phyloP scores from a whole-genome alignment of 1,284 basidiomycete species.

The Ustilago xerochloae region DNA sequence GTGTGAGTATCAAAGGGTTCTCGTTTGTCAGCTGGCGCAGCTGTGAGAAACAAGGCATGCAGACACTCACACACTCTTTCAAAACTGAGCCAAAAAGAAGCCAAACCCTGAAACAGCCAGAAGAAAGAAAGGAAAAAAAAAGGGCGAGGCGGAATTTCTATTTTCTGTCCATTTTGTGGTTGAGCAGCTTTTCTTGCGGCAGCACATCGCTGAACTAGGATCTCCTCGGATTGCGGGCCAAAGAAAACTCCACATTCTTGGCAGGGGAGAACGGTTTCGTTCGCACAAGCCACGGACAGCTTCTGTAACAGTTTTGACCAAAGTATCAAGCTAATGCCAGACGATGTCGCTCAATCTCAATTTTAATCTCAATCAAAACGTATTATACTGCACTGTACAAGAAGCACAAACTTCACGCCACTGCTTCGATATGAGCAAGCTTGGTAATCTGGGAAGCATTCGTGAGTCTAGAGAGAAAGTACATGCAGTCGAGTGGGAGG shows the following conservation, averaged over 20 bases:
- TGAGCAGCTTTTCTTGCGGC: not conserved
- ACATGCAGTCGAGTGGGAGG: slow-evolving; percentile 16
- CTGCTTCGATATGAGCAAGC: too few relatives aligned
- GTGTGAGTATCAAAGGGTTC: not conserved
- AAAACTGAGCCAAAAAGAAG: not conserved
- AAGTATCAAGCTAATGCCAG: not conserved
- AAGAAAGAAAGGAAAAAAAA: not conserved
- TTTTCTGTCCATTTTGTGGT: slow-evolving; percentile 3
- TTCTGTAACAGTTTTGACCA: too few relatives aligned
- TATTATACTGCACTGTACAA: too few relatives aligned
- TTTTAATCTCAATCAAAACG: not conserved
- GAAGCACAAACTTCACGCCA: too few relatives aligned
- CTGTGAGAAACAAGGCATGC: not conserved
- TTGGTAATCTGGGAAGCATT: too few relatives aligned
- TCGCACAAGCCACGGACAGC: not conserved
- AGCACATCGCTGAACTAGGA: not conserved
- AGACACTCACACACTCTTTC: not conserved
- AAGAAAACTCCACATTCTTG: slow-evolving; percentile 11
- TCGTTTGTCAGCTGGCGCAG: slow-evolving; percentile 13
- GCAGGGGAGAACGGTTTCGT: too few relatives aligned
- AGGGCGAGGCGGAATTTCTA: not conserved
- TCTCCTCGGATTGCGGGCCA: too few relatives aligned
- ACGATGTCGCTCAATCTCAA: not conserved
- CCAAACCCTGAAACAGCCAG: slow-evolving; percentile 10
- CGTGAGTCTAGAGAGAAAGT: slow-evolving; percentile 9